Conservation (phyloP, 345 rosid genomes). For the Brassica cretica region DNA sequence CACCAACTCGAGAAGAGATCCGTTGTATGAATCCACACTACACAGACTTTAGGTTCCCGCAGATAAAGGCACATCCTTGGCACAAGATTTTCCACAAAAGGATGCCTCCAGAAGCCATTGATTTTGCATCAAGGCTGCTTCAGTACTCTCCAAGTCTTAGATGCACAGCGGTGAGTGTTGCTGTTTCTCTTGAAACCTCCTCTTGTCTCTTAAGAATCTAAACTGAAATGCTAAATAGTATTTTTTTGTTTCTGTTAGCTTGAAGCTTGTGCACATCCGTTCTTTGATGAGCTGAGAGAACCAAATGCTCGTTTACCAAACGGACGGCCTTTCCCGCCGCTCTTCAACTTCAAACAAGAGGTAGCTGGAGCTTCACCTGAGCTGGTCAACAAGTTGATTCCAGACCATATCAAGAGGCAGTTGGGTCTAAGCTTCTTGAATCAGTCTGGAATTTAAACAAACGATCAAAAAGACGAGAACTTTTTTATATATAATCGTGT, state of each 20-base stretch:
- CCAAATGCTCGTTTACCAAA: constrained; percentile 61
- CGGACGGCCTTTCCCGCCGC: constrained; percentile 59
- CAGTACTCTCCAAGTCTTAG: constrained; percentile 91
- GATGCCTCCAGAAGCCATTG: constrained; percentile 91
- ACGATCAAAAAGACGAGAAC: constrained; percentile 1
- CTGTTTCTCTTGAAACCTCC: constrained; percentile 16
- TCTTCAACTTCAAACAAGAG: constrained; percentile 73
- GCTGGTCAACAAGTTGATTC: constrained; percentile 77
- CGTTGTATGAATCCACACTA: constrained; percentile 95
- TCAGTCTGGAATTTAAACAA: constrained; percentile 62
- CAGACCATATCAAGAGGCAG: constrained; percentile 77
- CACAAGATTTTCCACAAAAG: constrained; percentile 89
- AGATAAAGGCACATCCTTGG: constrained; percentile 93
- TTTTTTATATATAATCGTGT: constrained; percentile 31
- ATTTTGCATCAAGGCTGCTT: constrained; percentile 74
- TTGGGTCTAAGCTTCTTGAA: constrained; percentile 73
- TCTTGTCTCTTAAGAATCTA: neutral
- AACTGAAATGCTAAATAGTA: constrained; percentile 4
- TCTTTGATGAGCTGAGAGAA: constrained; percentile 67
- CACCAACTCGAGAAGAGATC: constrained; percentile 93
- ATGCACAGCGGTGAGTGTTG: constrained; percentile 69
- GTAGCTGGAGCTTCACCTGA: constrained; percentile 74
- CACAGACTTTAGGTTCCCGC: constrained; percentile 85
- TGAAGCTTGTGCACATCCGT: constrained; percentile 72
- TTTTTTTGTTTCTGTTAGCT: constrained; percentile 33